Conservation (phyloP, 495 filamentous ascomycete genomes). For the Neurospora sp. region DNA sequence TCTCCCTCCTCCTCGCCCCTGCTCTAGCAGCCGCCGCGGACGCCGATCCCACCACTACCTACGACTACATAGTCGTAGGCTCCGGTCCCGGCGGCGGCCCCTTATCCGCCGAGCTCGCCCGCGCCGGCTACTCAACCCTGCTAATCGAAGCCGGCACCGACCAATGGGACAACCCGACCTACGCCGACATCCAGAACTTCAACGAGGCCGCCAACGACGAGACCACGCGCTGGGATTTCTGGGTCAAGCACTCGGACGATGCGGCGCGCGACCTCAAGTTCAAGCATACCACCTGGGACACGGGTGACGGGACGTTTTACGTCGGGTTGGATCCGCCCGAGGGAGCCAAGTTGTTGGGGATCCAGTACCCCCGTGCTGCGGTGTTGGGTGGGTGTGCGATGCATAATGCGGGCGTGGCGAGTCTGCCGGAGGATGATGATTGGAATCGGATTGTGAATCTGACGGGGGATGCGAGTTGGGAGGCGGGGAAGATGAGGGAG, state of each 20-base stretch:
- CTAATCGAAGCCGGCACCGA: slow-evolving; percentile 58
- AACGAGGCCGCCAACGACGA: slow-evolving; percentile 36
- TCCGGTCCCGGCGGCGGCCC: slow-evolving; percentile 56
- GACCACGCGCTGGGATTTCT: slow-evolving; percentile 41
- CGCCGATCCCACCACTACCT: slow-evolving; percentile 12
- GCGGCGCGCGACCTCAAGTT: slow-evolving; percentile 30
- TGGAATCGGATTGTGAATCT: slow-evolving; percentile 35
- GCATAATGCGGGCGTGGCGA: slow-evolving; percentile 36
- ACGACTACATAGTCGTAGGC: slow-evolving; percentile 60
- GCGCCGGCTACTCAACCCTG: slow-evolving; percentile 48
- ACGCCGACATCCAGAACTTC: slow-evolving; percentile 29
- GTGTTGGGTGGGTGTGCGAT: slow-evolving; percentile 40
- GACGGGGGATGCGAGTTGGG: slow-evolving; percentile 36
- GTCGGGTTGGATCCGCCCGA: slow-evolving; percentile 34
- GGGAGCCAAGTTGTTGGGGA: slow-evolving; percentile 32
- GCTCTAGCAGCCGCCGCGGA: slow-evolving; percentile 10
- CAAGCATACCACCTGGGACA: slow-evolving; percentile 33
- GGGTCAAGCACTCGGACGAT: slow-evolving; percentile 40
- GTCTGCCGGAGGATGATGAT: slow-evolving; percentile 33
- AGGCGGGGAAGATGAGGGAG: slow-evolving; percentile 34
- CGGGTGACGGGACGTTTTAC: slow-evolving; percentile 35
- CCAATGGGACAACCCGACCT: slow-evolving; percentile 39
- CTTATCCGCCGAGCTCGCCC: slow-evolving; percentile 49
- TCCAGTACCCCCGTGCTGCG: slow-evolving; percentile 38
- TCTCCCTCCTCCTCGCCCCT: slow-evolving; percentile 17